Percentiles rank a stretch among this genome's conserved stretches.
Conservation (phyloP, 192 early-diverging fungal genomes). For the Coemansia biformis region DNA sequence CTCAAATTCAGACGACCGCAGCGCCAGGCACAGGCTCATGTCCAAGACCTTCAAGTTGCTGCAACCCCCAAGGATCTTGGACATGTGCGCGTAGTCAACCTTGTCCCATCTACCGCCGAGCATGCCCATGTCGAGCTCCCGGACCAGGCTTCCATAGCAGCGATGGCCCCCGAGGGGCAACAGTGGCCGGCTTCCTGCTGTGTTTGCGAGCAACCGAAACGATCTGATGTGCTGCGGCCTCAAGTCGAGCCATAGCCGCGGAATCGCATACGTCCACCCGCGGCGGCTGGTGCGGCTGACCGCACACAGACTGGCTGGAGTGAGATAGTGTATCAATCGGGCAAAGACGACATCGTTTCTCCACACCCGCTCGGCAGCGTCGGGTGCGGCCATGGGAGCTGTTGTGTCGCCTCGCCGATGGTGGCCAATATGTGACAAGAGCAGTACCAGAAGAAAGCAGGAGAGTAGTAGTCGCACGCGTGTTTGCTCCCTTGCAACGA, state of each 20-base stretch:
- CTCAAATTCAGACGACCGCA: slow-evolving; percentile 7
- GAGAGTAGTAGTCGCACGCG: no score
- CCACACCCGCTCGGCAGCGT: slow-evolving; percentile 3
- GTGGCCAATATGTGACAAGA: no score
- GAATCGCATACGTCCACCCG: slow-evolving; percentile 13
- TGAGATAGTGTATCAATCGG: neutral
- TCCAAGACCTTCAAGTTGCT: slow-evolving; percentile 1
- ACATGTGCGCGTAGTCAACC: slow-evolving; percentile 5
- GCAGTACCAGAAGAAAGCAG: no score
- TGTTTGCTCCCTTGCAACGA: no score
- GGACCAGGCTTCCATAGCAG: slow-evolving; percentile 14
- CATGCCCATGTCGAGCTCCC: slow-evolving; percentile 19
- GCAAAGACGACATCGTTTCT: slow-evolving; percentile 5
- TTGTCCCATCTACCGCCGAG: slow-evolving; percentile 23
- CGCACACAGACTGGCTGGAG: neutral
- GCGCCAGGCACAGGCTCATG: slow-evolving; percentile 20
- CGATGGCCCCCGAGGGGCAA: slow-evolving; percentile 2
- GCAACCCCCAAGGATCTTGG: slow-evolving; percentile 9
- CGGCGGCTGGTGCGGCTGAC: slow-evolving; percentile 3
- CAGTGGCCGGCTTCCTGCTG: neutral
- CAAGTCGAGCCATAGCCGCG: slow-evolving; percentile 6
- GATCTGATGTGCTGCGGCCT: slow-evolving; percentile 3
- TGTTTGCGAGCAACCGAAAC: slow-evolving; percentile 2
- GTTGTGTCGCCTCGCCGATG: no score
- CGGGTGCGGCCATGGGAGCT: no score